Percentiles rank a stretch among this genome's conserved stretches.
phyloP scores from a whole-genome alignment of 208 protist species.

The Willaertia magna region DNA sequence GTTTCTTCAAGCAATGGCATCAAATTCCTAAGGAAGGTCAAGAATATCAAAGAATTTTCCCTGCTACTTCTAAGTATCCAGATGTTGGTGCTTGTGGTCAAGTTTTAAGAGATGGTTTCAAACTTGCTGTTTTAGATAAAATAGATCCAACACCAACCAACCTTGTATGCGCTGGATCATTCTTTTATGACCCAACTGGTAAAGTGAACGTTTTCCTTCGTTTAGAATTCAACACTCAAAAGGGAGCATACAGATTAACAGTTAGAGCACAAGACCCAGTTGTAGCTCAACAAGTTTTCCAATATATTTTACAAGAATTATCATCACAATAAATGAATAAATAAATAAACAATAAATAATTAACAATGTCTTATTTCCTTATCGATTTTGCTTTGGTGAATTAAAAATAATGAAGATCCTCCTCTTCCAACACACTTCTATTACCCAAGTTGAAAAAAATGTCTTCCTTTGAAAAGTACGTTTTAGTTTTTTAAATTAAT shows the following conservation, averaged over 20 bases:
- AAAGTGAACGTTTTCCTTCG: not conserved
- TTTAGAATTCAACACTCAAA: not conserved
- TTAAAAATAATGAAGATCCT: too few species aligned
- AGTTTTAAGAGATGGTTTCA: not conserved
- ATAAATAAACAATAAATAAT: too few species aligned
- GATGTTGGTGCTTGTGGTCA: not conserved
- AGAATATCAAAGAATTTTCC: not conserved
- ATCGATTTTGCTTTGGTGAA: too few species aligned
- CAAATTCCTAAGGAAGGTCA: not conserved
- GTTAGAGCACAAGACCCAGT: not conserved
- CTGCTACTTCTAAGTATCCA: not conserved
- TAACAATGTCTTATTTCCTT: too few species aligned
- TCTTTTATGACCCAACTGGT: not conserved
- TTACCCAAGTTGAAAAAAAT: too few species aligned
- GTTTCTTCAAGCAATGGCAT: not conserved
- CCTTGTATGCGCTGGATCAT: not conserved
- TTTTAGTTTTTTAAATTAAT: too few species aligned
- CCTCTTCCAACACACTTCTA: too few species aligned
- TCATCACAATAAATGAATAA: not conserved
- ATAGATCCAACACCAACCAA: not conserved
- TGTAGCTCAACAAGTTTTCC: not conserved
- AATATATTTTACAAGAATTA: not conserved
- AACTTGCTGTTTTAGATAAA: not conserved
- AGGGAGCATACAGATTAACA: not conserved
- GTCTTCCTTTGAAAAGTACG: too few species aligned